Percentiles rank a stretch among this genome's conserved stretches.
These are phyloP conservation scores for Chrysanthemum seticuspe DNA, from an alignment of 129 eudicot species.

Conservation along the genomic window DNA sequence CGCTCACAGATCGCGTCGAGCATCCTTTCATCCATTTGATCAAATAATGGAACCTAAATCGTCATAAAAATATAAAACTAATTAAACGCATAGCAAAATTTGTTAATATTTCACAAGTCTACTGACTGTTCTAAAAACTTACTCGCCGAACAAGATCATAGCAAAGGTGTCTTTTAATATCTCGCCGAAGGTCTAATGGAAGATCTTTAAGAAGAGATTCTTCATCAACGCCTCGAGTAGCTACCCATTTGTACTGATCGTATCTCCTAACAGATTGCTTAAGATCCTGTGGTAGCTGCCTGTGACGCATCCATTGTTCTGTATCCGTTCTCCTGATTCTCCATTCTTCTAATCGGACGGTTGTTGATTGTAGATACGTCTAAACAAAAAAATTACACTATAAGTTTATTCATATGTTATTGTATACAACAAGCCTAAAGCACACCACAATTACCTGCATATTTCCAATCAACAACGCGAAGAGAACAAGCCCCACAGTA, in stretches of 20 bases:
- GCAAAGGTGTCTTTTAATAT: conserved; percentile 89
- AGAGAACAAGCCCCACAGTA: conserved; percentile 70
- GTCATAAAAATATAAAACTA: not conserved
- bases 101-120: too few species aligned
- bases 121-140: conserved; percentile 23
- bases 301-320: conserved; percentile 95
- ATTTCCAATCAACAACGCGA: conserved; percentile 93
- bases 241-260: conserved; percentile 92
- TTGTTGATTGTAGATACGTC: conserved; percentile 92
- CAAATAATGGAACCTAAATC: conserved; percentile 75
- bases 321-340: conserved; percentile 87
- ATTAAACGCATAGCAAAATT: too few species aligned
- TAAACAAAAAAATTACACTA: conserved; percentile 11
- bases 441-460: conserved; percentile 59
- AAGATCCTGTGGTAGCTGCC: conserved; percentile 85
- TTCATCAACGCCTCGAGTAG: conserved; percentile 94
- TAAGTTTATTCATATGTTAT: conserved; percentile 1
- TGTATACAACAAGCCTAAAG: not conserved
- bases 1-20: conserved; percentile 92
- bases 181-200: conserved; percentile 83
- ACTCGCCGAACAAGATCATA: conserved; percentile 90
- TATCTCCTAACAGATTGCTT: conserved; percentile 71
- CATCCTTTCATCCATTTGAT: conserved; percentile 92
- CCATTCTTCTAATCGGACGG: conserved; percentile 93
- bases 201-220: conserved; percentile 76